These are phyloP conservation scores for Ceratobasidium sp. DNA, from an alignment of 1,284 basidiomycete species.

Conservation along the genomic window DNA sequence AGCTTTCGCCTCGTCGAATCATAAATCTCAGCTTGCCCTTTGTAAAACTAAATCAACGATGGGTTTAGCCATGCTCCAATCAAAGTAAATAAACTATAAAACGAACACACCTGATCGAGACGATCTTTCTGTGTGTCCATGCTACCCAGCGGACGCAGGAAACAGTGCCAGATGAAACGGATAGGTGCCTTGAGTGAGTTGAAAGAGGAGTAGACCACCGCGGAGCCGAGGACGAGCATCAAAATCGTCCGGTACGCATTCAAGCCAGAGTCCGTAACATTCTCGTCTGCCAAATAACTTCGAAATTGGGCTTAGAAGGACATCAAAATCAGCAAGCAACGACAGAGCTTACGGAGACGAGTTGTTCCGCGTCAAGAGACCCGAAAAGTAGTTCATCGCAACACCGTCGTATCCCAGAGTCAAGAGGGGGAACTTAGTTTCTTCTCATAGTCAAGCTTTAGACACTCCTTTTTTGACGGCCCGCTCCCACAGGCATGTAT, in stretches of 20 bases:
- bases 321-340: not conserved
- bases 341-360: conserved; percentile 13
- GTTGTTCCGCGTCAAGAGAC: not conserved
- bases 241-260: conserved; percentile 14
- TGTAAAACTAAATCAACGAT: conserved; percentile 65
- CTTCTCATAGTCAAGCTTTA: conserved; percentile 25
- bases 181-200: conserved; percentile 8
- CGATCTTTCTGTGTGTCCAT: conserved; percentile 36
- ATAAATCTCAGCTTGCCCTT: conserved; percentile 76
- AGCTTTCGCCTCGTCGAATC: conserved; percentile 70
- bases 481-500: conserved; percentile 4
- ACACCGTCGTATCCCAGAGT: not conserved
- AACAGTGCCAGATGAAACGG: conserved; percentile 39
- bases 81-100: not conserved
- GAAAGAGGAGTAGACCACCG: conserved; percentile 27
- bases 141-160: conserved; percentile 36
- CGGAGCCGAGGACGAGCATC: conserved; percentile 3
- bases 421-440: not conserved
- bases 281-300: not conserved
- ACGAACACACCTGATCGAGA: conserved; percentile 34
- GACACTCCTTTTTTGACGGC: conserved; percentile 11
- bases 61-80: not conserved
- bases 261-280: not conserved
- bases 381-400: conserved; percentile 10
- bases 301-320: not conserved